Evolutionary conservation across 2,329 filamentous ascomycete species (phyloP).

Genomic region (Scedosporium dehoogii): DNA sequence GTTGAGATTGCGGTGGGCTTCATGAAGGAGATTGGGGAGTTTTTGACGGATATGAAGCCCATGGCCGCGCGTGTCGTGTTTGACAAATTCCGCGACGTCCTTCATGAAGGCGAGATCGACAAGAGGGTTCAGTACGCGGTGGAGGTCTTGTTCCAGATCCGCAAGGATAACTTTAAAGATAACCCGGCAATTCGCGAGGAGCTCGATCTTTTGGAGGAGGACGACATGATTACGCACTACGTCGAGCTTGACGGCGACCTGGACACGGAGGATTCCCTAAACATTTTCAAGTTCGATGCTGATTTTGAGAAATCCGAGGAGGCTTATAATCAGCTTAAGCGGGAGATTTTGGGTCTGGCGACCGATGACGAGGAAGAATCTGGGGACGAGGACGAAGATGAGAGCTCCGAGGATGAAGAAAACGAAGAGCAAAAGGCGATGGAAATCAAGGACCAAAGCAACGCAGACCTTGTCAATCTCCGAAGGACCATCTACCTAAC

Average conservation of each 20-base stretch:
- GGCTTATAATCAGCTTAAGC: slow-evolving; percentile 81
- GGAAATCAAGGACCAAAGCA: slow-evolving; percentile 97
- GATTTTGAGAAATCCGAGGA: slow-evolving; percentile 88
- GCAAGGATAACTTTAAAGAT: slow-evolving; percentile 95
- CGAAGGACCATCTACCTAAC: slow-evolving; percentile 93
- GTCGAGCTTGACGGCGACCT: slow-evolving; percentile 68
- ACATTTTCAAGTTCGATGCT: slow-evolving; percentile 90
- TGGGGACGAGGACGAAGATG: slow-evolving; percentile 47
- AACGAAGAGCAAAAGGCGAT: slow-evolving; percentile 71
- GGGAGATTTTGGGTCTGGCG: slow-evolving; percentile 88
- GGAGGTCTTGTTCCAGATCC: slow-evolving; percentile 91
- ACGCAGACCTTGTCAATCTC: slow-evolving; percentile 88
- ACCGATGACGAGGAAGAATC: slow-evolving; percentile 73
- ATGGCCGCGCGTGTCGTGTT: slow-evolving; percentile 84
- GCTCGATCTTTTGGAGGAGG: slow-evolving; percentile 89
- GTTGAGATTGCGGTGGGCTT: slow-evolving; percentile 95
- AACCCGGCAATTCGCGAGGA: slow-evolving; percentile 86
- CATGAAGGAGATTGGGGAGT: slow-evolving; percentile 85
- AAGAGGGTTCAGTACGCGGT: slow-evolving; percentile 99
- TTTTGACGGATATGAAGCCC: slow-evolving; percentile 89
- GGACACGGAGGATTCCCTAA: slow-evolving; percentile 76
- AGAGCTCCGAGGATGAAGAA: slow-evolving; percentile 60
- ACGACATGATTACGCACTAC: slow-evolving; percentile 92
- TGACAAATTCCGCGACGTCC: slow-evolving; percentile 88
- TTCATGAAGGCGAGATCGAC: slow-evolving; percentile 95